A percentile compares a stretch with the other conserved stretches of the same genome.
Conservation (phyloP, 169 alveolate genomes). For the Pseudocohnilembus persalinus region DNA sequence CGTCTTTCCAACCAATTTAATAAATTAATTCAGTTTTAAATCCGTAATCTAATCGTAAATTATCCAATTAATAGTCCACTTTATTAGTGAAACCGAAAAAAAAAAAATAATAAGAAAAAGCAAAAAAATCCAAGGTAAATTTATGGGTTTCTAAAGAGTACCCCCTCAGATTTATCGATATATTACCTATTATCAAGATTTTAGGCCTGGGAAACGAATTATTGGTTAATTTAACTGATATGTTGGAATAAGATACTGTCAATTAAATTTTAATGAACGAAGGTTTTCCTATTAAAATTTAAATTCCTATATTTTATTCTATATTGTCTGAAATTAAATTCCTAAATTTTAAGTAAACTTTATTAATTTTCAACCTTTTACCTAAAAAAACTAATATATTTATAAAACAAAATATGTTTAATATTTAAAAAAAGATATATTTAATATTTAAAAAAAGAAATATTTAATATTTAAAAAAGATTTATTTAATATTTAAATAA, state of each 20-base stretch:
- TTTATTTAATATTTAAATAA: slow-evolving; percentile 24
- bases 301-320: slow-evolving; percentile 73
- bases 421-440: no score
- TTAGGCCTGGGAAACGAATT: slow-evolving; percentile 24
- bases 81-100: background rate
- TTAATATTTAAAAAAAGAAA: background rate
- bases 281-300: slow-evolving; percentile 84
- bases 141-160: slow-evolving; percentile 4
- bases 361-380: no score
- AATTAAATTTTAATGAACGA: slow-evolving; percentile 53
- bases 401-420: no score
- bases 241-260: slow-evolving; percentile 21
- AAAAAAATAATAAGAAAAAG: background rate
- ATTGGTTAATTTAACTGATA: slow-evolving; percentile 31
- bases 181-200: slow-evolving; percentile 30
- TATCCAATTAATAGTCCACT: background rate
- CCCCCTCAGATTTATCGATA: slow-evolving; percentile 12
- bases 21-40: slow-evolving; percentile 33
- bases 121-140: background rate
- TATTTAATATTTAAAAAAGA: background rate
- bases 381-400: no score
- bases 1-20: slow-evolving; percentile 37
- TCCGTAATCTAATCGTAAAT: slow-evolving; percentile 21
- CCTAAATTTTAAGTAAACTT: background rate
- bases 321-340: slow-evolving; percentile 74